These are phyloP conservation scores for Botryotinia narcissicola DNA, from an alignment of 2,329 filamentous ascomycete genomes.

Conservation along the genomic window DNA sequence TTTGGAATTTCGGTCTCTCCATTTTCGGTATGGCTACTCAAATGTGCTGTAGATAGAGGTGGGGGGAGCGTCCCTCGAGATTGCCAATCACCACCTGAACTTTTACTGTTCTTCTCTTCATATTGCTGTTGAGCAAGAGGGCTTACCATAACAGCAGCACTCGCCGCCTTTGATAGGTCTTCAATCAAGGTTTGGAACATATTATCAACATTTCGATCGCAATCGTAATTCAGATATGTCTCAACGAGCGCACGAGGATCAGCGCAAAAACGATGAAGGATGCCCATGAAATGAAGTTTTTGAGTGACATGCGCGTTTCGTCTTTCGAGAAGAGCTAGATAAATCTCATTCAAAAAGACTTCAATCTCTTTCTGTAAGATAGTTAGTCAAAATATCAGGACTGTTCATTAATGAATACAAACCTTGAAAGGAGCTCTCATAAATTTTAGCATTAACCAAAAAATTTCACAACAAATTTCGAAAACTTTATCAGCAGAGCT, in stretches of 20 bases:
- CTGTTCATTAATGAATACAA: slow-evolving; percentile 32
- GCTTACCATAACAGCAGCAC: slow-evolving; percentile 71
- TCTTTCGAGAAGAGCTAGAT: slow-evolving; percentile 86
- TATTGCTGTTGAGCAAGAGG: slow-evolving; percentile 80
- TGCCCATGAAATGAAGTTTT: slow-evolving; percentile 85
- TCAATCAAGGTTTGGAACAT: slow-evolving; percentile 96
- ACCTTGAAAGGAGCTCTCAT: slow-evolving; percentile 93
- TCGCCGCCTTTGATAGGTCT: slow-evolving; percentile 84
- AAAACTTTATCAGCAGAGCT: slow-evolving; percentile 91
- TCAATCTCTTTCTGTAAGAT: slow-evolving; percentile 83
- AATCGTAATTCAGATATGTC: slow-evolving; percentile 97
- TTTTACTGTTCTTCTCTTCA: slow-evolving; percentile 66
- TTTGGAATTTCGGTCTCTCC: slow-evolving; percentile 71
- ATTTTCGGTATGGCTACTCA: slow-evolving; percentile 49
- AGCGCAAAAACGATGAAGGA: slow-evolving; percentile 78
- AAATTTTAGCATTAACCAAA: slow-evolving; percentile 94
- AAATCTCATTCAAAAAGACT: slow-evolving; percentile 97
- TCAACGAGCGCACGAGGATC: slow-evolving; percentile 90
- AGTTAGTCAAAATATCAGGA: slow-evolving; percentile 14
- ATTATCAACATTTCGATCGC: slow-evolving; percentile 91
- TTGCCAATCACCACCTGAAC: slow-evolving; percentile 74
- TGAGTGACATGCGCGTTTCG: slow-evolving; percentile 83
- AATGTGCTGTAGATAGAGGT: slow-evolving; percentile 60
- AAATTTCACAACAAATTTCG: slow-evolving; percentile 94
- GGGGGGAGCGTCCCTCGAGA: slow-evolving; percentile 81